phyloP scores from a whole-genome alignment of 2,329 filamentous ascomycete genomes.

The Arthrobotrys conoides region DNA sequence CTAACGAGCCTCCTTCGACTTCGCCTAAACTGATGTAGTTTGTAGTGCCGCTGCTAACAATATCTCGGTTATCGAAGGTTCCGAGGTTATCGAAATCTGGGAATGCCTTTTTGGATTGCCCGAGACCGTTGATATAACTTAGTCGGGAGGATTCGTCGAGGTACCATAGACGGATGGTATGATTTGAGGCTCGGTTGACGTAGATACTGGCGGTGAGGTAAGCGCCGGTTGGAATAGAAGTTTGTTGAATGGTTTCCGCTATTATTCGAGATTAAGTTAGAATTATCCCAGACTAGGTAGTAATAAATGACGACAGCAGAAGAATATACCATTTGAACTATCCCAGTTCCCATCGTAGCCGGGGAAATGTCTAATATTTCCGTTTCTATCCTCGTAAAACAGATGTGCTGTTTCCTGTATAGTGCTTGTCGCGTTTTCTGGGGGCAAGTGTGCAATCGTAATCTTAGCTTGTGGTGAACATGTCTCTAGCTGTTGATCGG shows the following conservation, averaged over 20 bases:
- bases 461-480: constrained; percentile 50
- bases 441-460: constrained; percentile 39
- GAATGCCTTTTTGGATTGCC: constrained; percentile 24
- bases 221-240: constrained; percentile 25
- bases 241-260: constrained; percentile 47
- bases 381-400: constrained; percentile 44
- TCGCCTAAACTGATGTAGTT: constrained; percentile 42
- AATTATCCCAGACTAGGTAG: not conserved
- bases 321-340: constrained; percentile 27
- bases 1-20: constrained; percentile 37
- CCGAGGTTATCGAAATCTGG: constrained; percentile 45
- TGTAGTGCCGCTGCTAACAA: constrained; percentile 26
- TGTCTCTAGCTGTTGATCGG: constrained; percentile 34
- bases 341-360: constrained; percentile 50
- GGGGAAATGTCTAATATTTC: constrained; percentile 44
- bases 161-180: constrained; percentile 44
- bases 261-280: constrained; percentile 1
- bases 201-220: constrained; percentile 37
- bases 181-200: constrained; percentile 22
- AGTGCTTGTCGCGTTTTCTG: constrained; percentile 29
- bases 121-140: constrained; percentile 27
- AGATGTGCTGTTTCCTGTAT: constrained; percentile 43
- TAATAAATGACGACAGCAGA: not conserved
- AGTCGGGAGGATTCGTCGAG: constrained; percentile 27
- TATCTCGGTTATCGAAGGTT: constrained; percentile 31